Base-by-base conservation (phyloP, 1,284 basidiomycete species). In the Naganishia sp. region DNA sequence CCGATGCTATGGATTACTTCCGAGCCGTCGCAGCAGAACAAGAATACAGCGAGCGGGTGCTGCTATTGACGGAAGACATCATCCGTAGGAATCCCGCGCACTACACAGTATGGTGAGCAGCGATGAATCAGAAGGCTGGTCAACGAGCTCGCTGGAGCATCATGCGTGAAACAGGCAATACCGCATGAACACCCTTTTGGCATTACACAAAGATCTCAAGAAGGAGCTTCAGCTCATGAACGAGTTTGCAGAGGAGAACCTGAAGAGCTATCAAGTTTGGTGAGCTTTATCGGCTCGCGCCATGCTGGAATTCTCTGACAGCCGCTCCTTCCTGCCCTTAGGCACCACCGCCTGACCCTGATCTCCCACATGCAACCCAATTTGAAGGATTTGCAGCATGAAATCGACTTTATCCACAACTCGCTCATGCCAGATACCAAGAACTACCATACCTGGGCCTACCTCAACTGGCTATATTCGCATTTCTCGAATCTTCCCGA, bases 211-310 rank as follows among this genome's bases (percentile, higher is more conserved):
- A 2, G 84, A 90, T 49, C 83, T 97, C 66, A 83, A 87, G 25
- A 81, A 79, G 13, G 94, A 97, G 80, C 84, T 95, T 11, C 80
- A 81, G 61, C 82, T 93, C 57, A 92, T 95, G 86, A 89, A 94
- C 79, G 86, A 87, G 70, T 84, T 94, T 66, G 89, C 92, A 36
- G 83, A 88, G 70, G 84, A 85, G 69, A 88, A 87, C 77, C 84
- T 95, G 74, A 97, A 97, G 82, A 91, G 88, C 15, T 97, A 97
- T 78, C 94, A 97, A 82, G 93, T 96, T 53, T 97, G 94, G 94
- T 82, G 50, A 67, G 81, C 75, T 13, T 11, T 36, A 21, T 4
- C 21, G 9, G 11, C 2, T 39, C 36, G 7, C 4, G 4, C 6
- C 36, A 39, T 39, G 36, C 28, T 28, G 28, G 28, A 13, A 39